Conservation (phyloP, 371 early-diverging fungal species). For the Mucor ambiguus region DNA sequence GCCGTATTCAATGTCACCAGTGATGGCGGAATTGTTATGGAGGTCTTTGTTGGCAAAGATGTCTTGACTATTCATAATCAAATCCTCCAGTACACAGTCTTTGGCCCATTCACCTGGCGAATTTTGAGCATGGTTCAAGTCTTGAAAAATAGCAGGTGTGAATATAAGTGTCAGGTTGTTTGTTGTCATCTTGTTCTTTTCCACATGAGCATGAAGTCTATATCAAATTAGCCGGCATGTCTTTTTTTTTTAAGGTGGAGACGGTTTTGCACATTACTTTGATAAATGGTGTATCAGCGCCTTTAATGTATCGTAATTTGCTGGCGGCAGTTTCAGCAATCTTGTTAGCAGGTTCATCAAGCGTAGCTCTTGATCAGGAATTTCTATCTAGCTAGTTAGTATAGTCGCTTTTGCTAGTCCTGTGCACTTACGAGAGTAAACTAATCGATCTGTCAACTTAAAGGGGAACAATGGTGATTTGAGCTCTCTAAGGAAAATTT, state of each 20-base stretch:
- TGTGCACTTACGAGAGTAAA: slow-evolving; percentile 56
- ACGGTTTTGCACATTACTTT: slow-evolving; percentile 33
- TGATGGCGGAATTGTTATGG: slow-evolving; percentile 48
- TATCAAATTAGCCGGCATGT: not conserved
- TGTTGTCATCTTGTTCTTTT: slow-evolving; percentile 63
- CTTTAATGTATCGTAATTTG: slow-evolving; percentile 62
- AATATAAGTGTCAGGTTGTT: slow-evolving; percentile 58
- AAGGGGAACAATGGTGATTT: slow-evolving; percentile 71
- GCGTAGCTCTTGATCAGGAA: slow-evolving; percentile 50
- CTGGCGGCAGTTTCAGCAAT: slow-evolving; percentile 51
- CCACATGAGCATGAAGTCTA: slow-evolving; percentile 36
- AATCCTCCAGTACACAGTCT: slow-evolving; percentile 53
- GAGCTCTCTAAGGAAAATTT: slow-evolving; percentile 66
- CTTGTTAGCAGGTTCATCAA: slow-evolving; percentile 55
- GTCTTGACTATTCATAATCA: slow-evolving; percentile 39
- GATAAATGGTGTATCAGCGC: slow-evolving; percentile 55
- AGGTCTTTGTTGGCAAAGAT: slow-evolving; percentile 52
- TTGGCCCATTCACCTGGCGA: slow-evolving; percentile 50
- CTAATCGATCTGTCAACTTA: slow-evolving; percentile 53
- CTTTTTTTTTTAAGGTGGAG: not conserved
- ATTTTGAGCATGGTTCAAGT: slow-evolving; percentile 50
- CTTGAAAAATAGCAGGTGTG: slow-evolving; percentile 66
- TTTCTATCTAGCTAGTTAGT: slow-evolving; percentile 30
- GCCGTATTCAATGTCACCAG: slow-evolving; percentile 51
- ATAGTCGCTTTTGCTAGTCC: too few relatives aligned